Evolutionary conservation across 169 alveolate genomes (phyloP).

Genomic region (Babesia caballi): DNA sequence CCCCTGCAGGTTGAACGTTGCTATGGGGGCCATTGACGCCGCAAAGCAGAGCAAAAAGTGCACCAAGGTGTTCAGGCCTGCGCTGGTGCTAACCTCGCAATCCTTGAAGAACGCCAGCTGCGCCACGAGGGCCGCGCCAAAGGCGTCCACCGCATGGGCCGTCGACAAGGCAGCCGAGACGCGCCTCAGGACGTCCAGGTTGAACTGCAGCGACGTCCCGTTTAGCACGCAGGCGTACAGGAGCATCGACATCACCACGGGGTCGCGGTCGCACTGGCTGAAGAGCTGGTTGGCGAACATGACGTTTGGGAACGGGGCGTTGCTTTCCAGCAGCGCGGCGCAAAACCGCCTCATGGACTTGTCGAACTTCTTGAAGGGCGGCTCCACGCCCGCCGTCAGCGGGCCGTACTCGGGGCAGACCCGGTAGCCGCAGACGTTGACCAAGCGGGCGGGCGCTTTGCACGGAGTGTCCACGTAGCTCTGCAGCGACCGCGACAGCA

Average conservation of each 20-base stretch:
- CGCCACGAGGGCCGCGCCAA: background rate
- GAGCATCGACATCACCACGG: background rate
- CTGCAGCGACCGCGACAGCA: constrained; percentile 5
- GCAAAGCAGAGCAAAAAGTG: constrained; percentile 3
- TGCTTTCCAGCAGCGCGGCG: background rate
- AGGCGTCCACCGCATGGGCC: background rate
- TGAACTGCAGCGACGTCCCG: constrained; percentile 18
- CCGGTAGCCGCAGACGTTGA: constrained; percentile 10
- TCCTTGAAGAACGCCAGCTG: background rate
- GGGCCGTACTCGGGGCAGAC: background rate
- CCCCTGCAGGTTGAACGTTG: background rate
- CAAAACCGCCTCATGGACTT: constrained; percentile 18
- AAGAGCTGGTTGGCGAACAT: constrained; percentile 23
- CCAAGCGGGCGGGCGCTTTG: background rate
- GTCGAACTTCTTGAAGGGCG: constrained; percentile 2
- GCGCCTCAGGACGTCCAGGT: background rate
- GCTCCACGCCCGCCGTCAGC: background rate
- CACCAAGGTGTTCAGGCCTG: background rate
- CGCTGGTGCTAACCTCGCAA: background rate
- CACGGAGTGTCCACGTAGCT: constrained; percentile 2
- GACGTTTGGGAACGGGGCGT: constrained; percentile 13
- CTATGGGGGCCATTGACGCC: background rate
- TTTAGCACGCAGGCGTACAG: background rate
- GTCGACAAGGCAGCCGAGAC: background rate
- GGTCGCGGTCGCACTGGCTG: constrained; percentile 5